Conservation (phyloP, 2,329 filamentous ascomycete species). For the Penicillium sp. region DNA sequence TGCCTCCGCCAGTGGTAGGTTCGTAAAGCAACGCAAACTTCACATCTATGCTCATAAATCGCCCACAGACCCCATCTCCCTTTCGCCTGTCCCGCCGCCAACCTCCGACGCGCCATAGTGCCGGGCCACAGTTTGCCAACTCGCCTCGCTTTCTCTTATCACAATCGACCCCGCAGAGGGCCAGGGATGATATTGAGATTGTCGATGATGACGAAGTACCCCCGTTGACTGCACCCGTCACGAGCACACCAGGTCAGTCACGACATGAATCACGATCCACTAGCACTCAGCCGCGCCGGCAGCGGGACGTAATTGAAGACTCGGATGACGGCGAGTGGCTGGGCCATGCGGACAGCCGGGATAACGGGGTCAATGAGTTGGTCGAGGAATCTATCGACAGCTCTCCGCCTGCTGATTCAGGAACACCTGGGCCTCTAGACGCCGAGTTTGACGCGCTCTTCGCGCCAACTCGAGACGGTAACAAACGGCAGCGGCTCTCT, state of each 20-base stretch:
- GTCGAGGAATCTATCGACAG: conserved; percentile 23
- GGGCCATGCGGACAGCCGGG: background rate
- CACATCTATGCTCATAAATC: background rate
- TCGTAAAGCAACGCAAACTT: background rate
- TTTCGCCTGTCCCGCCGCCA: conserved; percentile 35
- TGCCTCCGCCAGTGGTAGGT: conserved; percentile 8
- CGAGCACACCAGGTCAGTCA: conserved; percentile 11
- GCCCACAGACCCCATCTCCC: conserved; percentile 33
- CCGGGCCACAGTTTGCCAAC: conserved; percentile 38
- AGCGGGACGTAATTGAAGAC: conserved; percentile 36
- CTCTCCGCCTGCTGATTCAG: conserved; percentile 19
- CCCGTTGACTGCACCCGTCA: conserved; percentile 17
- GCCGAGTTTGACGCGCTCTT: conserved; percentile 39
- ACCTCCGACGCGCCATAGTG: conserved; percentile 30
- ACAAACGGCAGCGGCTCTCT: conserved; percentile 41
- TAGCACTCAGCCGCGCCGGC: conserved; percentile 15
- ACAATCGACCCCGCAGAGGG: conserved; percentile 21
- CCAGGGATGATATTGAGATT: conserved; percentile 21
- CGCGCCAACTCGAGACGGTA: conserved; percentile 27
- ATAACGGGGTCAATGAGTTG: background rate
- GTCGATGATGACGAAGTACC: conserved; percentile 28
- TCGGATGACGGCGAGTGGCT: conserved; percentile 24
- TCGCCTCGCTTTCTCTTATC: conserved; percentile 41
- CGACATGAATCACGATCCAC: conserved; percentile 1
- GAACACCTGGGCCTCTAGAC: conserved; percentile 21